These are phyloP conservation scores for Comarum palustre DNA, from an alignment of 306 rosid species.

Conservation along the genomic window DNA sequence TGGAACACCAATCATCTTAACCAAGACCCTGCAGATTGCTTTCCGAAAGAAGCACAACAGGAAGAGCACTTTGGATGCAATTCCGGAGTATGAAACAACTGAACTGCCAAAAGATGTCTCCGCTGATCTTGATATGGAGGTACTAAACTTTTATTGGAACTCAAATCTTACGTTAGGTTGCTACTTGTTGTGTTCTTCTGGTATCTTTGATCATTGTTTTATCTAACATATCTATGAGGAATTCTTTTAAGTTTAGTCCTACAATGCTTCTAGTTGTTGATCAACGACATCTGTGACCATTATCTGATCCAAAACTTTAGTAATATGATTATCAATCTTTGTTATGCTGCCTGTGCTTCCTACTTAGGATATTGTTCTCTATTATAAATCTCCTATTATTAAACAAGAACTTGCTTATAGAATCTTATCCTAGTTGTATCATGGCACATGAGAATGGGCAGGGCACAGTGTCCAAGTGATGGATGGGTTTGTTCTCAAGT, in stretches of 20 bases:
- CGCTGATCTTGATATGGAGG: conserved; percentile 56
- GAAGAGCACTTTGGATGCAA: conserved; percentile 58
- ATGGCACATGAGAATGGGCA: conserved; percentile 36
- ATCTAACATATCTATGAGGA: not conserved
- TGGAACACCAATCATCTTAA: conserved; percentile 71
- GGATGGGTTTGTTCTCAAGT: conserved; percentile 18
- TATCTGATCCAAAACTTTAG: conserved; percentile 3
- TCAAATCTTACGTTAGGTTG: conserved; percentile 3
- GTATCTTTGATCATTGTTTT: not conserved
- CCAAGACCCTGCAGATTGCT: conserved; percentile 64
- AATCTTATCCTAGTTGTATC: conserved; percentile 29
- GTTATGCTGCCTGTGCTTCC: conserved; percentile 26
- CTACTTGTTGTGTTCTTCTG: conserved; percentile 1
- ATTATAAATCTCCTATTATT: conserved; percentile 4
- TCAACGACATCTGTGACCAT: not conserved
- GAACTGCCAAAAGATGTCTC: conserved; percentile 51
- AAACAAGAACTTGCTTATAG: conserved; percentile 13
- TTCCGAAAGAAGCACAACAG: conserved; percentile 55
- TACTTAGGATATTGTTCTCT: conserved; percentile 19
- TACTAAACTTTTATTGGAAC: conserved; percentile 23
- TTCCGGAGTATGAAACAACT: conserved; percentile 72
- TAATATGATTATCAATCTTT: not conserved
- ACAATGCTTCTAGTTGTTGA: not conserved
- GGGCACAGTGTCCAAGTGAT: conserved; percentile 27
- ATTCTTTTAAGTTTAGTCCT: not conserved